Percentiles rank a stretch among this genome's conserved stretches.
phyloP scores from a whole-genome alignment of 208 protist species.

The Acanthamoeba culbertsoni region DNA sequence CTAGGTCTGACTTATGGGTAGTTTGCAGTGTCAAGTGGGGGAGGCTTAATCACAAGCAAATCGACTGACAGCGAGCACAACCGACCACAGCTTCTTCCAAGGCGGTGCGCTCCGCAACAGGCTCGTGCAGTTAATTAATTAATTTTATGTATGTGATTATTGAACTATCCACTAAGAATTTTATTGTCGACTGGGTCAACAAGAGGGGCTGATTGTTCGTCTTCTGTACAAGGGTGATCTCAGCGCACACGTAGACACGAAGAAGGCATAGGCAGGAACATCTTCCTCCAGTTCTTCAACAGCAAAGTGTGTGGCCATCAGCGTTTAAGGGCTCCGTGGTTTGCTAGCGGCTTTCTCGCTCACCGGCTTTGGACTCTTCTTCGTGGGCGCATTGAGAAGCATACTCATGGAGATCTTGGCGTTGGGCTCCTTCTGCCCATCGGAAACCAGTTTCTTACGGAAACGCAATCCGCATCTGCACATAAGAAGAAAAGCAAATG shows the following conservation, averaged over 20 bases:
- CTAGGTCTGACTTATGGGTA: neutral
- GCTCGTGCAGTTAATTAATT: neutral
- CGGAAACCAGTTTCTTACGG: neutral
- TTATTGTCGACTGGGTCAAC: no score
- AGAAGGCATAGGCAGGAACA: neutral
- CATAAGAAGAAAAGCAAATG: neutral
- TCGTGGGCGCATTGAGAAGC: constrained; percentile 13
- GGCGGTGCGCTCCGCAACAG: neutral
- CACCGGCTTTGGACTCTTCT: neutral
- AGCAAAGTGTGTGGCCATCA: no score
- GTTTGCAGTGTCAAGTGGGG: neutral
- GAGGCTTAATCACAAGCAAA: neutral
- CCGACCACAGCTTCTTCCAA: neutral
- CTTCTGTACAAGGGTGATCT: no score
- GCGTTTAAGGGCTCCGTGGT: neutral
- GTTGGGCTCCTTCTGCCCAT: neutral
- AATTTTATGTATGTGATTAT: neutral
- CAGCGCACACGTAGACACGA: no score
- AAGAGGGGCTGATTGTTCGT: no score
- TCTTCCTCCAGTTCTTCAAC: neutral
- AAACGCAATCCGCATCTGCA: neutral
- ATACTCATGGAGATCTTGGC: constrained; percentile 21
- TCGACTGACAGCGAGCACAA: neutral
- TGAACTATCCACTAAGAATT: no score
- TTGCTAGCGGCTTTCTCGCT: no score